Base-by-base conservation (phyloP, 2,329 filamentous ascomycete species). In the Venturia asperata region DNA sequence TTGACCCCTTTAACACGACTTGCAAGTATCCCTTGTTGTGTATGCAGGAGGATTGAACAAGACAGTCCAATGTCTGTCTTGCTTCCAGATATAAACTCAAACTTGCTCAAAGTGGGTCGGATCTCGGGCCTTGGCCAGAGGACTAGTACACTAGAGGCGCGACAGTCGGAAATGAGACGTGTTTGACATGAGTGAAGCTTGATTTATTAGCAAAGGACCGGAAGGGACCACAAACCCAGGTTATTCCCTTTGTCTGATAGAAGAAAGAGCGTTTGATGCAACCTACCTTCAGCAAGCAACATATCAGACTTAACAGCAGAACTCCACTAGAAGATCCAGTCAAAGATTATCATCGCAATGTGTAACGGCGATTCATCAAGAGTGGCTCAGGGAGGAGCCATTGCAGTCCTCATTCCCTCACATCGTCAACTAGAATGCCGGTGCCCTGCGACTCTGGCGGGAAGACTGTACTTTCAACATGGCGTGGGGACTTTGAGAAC, bases 301-400 rank as follows among this genome's bases (percentile, higher is more conserved):
- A 27, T 2, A 15, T 5, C 24, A 21, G 10, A 27, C 47, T 11
- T 11, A 52, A 52, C 2, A 52, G 2, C 21, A 10, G 21, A 5
- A 2, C n/a, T 17, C 9, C 27, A 52, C 39, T 41, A 15, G 10
- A 41, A 41, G 39, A 41, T 41, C 9, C 39, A 5, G 39, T 11
- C 2, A 10, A 9, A 10, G 9, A 10, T 5, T 2, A 41, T 41
- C 39, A 42, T 15, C 21, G 61, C 3, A 3, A 65, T 65, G 64
- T 65, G 64, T n/a, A 47, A 47, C 61, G 64, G 64, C 21, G 41
- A 61, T 41, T 61, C 55, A 5, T 11, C 39, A 24, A 61, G 64
- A 62, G 41, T 37, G 21, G 39, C 30, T 17, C 39, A 61, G 52
- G 64, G 64, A 24, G 64, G 64, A 17, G 52, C 64, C 6, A 65